These are phyloP conservation scores for Glonium stellatum DNA, from an alignment of 495 filamentous ascomycete genomes.

Conservation along the genomic window DNA sequence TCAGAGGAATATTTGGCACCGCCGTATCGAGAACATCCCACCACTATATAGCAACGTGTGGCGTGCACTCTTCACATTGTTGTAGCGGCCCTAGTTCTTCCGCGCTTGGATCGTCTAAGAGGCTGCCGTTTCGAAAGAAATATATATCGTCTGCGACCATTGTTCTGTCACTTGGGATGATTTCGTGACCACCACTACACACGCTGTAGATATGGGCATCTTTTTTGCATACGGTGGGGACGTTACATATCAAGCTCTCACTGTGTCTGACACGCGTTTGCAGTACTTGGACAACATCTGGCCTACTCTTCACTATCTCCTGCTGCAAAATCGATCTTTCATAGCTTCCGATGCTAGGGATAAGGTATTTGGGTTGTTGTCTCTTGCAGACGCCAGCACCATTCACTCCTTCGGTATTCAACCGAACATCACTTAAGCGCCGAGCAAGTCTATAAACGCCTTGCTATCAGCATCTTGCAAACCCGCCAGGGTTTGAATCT, in stretches of 20 bases:
- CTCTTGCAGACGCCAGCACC: slow-evolving; percentile 1
- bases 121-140: slow-evolving; percentile 3
- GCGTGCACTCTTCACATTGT: slow-evolving; percentile 2
- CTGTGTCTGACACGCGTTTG: slow-evolving; percentile 1
- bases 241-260: slow-evolving; percentile 7
- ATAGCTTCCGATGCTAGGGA: slow-evolving; percentile 16
- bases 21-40: background rate
- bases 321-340: slow-evolving; percentile 3
- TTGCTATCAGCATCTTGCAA: slow-evolving; percentile 4
- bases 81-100: slow-evolving; percentile 9
- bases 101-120: slow-evolving; percentile 19
- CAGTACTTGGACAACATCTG: background rate
- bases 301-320: slow-evolving; percentile 5
- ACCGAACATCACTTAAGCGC: slow-evolving; percentile 6
- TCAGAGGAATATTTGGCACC: background rate
- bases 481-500: slow-evolving; percentile 2
- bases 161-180: slow-evolving; percentile 8
- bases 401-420: slow-evolving; percentile 8
- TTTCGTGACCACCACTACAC: slow-evolving; percentile 1
- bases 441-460: slow-evolving; percentile 11
- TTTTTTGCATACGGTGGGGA: slow-evolving; percentile 11
- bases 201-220: slow-evolving; percentile 11
- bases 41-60: slow-evolving; percentile 6
- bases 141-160: slow-evolving; percentile 9
- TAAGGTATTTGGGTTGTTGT: slow-evolving; percentile 20